These are phyloP conservation scores for Talaromyces liani DNA, from an alignment of 495 filamentous ascomycete genomes.

Conservation along the genomic window DNA sequence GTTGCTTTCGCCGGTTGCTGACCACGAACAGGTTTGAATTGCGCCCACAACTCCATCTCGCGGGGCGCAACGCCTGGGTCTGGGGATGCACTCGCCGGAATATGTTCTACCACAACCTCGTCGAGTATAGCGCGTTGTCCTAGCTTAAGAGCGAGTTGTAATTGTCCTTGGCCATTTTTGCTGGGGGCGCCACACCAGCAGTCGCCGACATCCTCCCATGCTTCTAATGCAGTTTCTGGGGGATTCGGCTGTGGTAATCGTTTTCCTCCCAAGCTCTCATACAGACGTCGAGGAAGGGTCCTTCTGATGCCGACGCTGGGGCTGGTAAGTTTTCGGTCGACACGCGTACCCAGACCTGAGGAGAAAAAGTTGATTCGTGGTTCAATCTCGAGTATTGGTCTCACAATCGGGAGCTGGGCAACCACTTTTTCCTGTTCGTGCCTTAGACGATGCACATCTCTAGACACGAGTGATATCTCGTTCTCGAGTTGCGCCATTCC, in stretches of 20 bases:
- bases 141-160: slow-evolving; percentile 32
- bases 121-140: slow-evolving; percentile 34
- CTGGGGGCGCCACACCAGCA: slow-evolving; percentile 37
- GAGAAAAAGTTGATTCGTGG: slow-evolving; percentile 33
- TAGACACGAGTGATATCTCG: slow-evolving; percentile 31
- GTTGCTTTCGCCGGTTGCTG: neutral
- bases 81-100: slow-evolving; percentile 26
- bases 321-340: slow-evolving; percentile 29
- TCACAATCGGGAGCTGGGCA: neutral
- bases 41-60: slow-evolving; percentile 42
- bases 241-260: slow-evolving; percentile 12
- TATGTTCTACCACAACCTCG: slow-evolving; percentile 41
- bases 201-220: slow-evolving; percentile 40
- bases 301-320: slow-evolving; percentile 18
- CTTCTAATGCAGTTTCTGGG: slow-evolving; percentile 23
- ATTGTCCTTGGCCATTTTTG: slow-evolving; percentile 20
- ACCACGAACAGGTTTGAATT: slow-evolving; percentile 12
- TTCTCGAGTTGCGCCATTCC: slow-evolving; percentile 24
- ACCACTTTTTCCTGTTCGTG: slow-evolving; percentile 11
- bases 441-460: slow-evolving; percentile 22
- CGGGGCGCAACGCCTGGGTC: slow-evolving; percentile 30
- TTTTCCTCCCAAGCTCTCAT: neutral
- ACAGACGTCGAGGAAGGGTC: slow-evolving; percentile 7
- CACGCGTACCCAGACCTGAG: slow-evolving; percentile 21
- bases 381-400: slow-evolving; percentile 3